Evolutionary conservation across 495 filamentous ascomycete genomes (phyloP), one percentile per base, ranked within the genome.

Genomic region (Penicillium ochrochloron): DNA sequence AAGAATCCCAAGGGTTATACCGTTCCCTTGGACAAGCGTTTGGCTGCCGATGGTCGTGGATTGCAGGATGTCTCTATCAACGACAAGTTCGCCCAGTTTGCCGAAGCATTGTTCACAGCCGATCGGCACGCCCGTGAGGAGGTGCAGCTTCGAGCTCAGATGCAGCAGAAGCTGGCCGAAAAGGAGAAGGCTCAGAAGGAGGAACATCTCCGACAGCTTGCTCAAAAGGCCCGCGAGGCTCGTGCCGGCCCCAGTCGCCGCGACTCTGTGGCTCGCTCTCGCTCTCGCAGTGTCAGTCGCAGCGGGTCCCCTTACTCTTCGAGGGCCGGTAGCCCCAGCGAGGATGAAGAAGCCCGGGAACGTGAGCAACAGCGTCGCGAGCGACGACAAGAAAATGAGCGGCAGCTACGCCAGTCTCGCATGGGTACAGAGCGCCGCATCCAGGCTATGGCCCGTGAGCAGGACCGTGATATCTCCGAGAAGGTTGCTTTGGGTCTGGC

Each of bases 1-100:
- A 99, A 99, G 85, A 99, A 99, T 70, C 92, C 94, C 0, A 97
- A 97, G 79, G 95, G 95, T 71, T 99, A 97, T 69, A 99, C 95
- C 0, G 92, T 99, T 3, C 93, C 95, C 4, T 79, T 99, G 25
- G 96, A 98, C 72, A 99, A 98, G 81, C 90, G 95, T 73, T 79
- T 99, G 65, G 95, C 95, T n/a, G 93, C 95, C 2, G 94, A 97
- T 78, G 95, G 95, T 2, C 86, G 96, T 70, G 92, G 92, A 9
- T 78, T 98, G 67, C 92, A 96, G 74, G 95, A 99, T 77, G 91
- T 97, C 37, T 89, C 93, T 25, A 98, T 99, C 73, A 99, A 98
- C 77, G 95, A 99, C 81, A 99, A 98, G 71, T 98, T 98, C 71
- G 94, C 95, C 21, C 91, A 95, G 74, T 97, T 99, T 75, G 89